Evolutionary conservation across 768 basidiomycete species (phyloP).

Genomic region (Ephemerocybe angulata): DNA sequence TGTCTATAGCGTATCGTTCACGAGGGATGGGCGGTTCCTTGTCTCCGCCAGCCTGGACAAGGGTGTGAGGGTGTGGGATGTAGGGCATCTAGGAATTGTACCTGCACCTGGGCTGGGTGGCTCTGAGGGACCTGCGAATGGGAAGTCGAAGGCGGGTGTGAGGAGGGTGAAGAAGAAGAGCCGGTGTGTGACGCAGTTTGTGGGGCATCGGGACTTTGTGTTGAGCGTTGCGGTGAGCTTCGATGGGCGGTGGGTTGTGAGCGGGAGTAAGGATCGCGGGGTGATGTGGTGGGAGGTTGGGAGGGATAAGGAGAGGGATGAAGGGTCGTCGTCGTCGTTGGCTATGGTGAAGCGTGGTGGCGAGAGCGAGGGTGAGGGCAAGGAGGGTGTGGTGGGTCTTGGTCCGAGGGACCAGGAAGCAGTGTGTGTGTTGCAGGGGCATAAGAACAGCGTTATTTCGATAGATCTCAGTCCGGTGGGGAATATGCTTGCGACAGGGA

Average conservation of each 20-base stretch:
- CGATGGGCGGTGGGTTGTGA: slow-evolving; percentile 78
- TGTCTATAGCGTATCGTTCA: slow-evolving; percentile 87
- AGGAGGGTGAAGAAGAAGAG: slow-evolving; percentile 46
- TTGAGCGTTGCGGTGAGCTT: slow-evolving; percentile 56
- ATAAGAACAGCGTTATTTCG: slow-evolving; percentile 30
- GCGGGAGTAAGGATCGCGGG: slow-evolving; percentile 76
- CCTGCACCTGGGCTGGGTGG: slow-evolving; percentile 39
- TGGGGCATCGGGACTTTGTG: slow-evolving; percentile 69
- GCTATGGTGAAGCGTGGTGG: background rate
- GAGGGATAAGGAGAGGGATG: background rate
- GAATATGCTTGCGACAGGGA: slow-evolving; percentile 31
- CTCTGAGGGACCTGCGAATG: slow-evolving; percentile 24
- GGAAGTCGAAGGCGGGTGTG: slow-evolving; percentile 46
- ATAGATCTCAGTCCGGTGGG: slow-evolving; percentile 32
- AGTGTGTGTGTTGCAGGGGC: slow-evolving; percentile 71
- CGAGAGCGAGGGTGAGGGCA: background rate
- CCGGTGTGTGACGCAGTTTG: slow-evolving; percentile 70
- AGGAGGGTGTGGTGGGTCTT: background rate
- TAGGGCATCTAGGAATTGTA: slow-evolving; percentile 70
- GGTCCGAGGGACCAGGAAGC: slow-evolving; percentile 48
- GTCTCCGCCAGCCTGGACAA: slow-evolving; percentile 87
- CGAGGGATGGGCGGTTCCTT: slow-evolving; percentile 84
- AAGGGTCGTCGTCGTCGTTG: background rate
- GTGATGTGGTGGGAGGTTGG: slow-evolving; percentile 67
- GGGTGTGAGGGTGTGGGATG: slow-evolving; percentile 81